Evolutionary conservation across 2,329 filamentous ascomycete species (phyloP).

Genomic region (Arthroderma sp.): DNA sequence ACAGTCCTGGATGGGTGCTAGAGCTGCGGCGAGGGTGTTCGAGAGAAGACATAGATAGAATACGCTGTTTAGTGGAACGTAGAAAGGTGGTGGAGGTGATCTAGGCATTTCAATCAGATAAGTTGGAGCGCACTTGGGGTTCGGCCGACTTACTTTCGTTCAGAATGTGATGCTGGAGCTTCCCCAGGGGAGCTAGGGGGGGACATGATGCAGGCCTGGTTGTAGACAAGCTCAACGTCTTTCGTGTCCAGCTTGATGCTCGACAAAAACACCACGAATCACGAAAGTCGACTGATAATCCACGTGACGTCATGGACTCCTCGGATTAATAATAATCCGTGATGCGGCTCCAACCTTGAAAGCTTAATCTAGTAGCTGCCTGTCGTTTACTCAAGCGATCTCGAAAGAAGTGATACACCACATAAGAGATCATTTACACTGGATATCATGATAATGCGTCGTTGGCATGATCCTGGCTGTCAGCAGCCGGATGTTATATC

Average conservation of each 20-base stretch:
- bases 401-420: neutral
- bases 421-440: neutral
- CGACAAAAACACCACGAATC: neutral
- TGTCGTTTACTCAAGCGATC: neutral
- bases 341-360: neutral
- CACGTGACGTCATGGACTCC: neutral
- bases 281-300: neutral
- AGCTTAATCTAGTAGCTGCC: neutral
- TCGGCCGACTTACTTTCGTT: neutral
- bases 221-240: neutral
- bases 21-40: conserved; percentile 64
- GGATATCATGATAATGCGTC: neutral
- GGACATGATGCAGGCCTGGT: neutral
- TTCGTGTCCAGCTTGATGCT: neutral
- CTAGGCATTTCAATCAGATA: conserved; percentile 10
- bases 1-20: conserved; percentile 89
- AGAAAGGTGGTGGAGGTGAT: conserved; percentile 38
- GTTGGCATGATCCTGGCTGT: conserved; percentile 3
- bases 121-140: neutral
- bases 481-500: neutral
- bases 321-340: neutral
- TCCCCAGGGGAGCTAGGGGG: neutral
- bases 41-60: conserved; percentile 70
- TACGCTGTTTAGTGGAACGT: conserved; percentile 58
- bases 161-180: neutral